Percentiles rank a stretch among this genome's conserved stretches.
phyloP scores from a whole-genome alignment of 2,329 filamentous ascomycete genomes.

The Dendrostoma leiphaemia region DNA sequence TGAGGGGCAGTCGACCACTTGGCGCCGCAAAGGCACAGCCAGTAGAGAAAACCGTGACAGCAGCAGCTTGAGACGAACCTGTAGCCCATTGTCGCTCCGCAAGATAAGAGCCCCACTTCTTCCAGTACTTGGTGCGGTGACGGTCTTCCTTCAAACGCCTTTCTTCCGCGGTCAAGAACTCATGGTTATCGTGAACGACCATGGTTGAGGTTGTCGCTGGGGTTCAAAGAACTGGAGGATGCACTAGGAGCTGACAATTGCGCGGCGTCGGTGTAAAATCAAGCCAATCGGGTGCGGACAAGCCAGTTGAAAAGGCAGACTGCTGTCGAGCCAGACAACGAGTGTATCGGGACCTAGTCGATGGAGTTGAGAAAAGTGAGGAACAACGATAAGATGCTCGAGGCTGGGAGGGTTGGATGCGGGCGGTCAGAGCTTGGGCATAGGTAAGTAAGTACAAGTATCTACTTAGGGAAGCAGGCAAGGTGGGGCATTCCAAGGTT shows the following conservation, averaged over 20 bases:
- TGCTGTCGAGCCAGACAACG: too few relatives aligned
- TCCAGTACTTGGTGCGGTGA: conserved; percentile 88
- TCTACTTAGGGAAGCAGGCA: too few relatives aligned
- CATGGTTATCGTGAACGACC: conserved; percentile 86
- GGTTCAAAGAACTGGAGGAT: not conserved
- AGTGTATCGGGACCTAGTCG: too few relatives aligned
- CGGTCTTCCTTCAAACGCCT: conserved; percentile 83
- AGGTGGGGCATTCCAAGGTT: not conserved
- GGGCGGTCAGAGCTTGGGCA: not conserved
- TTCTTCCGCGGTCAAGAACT: conserved; percentile 88
- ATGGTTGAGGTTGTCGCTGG: conserved; percentile 46
- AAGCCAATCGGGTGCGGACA: not conserved
- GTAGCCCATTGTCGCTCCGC: conserved; percentile 95
- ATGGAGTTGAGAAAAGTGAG: not conserved
- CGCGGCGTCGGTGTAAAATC: too few relatives aligned
- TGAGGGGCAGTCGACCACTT: not conserved
- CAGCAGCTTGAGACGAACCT: conserved; percentile 52
- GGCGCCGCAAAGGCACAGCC: conserved; percentile 15
- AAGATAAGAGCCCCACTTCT: conserved; percentile 95
- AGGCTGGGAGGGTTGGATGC: not conserved
- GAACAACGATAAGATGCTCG: not conserved
- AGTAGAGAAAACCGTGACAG: conserved; percentile 11
- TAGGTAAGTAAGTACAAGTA: too few relatives aligned
- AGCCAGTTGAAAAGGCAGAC: too few relatives aligned
- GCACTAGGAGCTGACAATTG: not conserved